Evolutionary conservation across 352 stramenopile genomes (phyloP).

Genomic region (Saprolegnia parasitica): DNA sequence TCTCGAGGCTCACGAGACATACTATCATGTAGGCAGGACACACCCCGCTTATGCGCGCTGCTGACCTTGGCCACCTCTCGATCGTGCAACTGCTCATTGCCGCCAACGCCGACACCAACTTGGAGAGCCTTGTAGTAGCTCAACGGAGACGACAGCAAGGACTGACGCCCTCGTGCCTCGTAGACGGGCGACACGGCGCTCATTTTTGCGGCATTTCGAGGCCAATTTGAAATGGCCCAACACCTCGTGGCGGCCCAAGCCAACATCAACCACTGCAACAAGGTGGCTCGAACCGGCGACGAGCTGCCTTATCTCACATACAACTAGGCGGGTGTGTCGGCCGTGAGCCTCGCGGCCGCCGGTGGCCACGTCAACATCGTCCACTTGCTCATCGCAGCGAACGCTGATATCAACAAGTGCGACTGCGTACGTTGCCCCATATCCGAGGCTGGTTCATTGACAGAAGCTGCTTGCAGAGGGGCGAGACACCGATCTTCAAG

Average conservation of each 20-base stretch:
- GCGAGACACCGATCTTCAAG: slow-evolving; percentile 10
- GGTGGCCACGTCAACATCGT: neutral
- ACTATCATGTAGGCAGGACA: neutral
- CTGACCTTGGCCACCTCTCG: neutral
- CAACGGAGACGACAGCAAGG: too few relatives aligned
- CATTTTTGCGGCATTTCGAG: neutral
- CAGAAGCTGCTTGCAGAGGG: neutral
- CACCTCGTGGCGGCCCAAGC: neutral
- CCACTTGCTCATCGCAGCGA: neutral
- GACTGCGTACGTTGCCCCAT: neutral
- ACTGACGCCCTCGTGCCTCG: neutral
- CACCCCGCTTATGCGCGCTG: neutral
- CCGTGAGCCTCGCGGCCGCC: neutral
- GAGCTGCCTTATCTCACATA: neutral
- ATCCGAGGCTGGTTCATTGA: neutral
- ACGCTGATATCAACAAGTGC: slow-evolving; percentile 10
- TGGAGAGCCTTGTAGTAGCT: too few relatives aligned
- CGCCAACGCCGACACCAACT: neutral
- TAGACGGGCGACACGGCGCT: neutral
- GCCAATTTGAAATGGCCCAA: neutral
- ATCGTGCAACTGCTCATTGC: neutral
- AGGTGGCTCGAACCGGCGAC: neutral
- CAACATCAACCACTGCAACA: slow-evolving; percentile 1
- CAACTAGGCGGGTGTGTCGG: neutral
- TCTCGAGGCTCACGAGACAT: neutral